Conservation (phyloP, 495 filamentous ascomycete genomes). For the Penicillium maclennaniae region DNA sequence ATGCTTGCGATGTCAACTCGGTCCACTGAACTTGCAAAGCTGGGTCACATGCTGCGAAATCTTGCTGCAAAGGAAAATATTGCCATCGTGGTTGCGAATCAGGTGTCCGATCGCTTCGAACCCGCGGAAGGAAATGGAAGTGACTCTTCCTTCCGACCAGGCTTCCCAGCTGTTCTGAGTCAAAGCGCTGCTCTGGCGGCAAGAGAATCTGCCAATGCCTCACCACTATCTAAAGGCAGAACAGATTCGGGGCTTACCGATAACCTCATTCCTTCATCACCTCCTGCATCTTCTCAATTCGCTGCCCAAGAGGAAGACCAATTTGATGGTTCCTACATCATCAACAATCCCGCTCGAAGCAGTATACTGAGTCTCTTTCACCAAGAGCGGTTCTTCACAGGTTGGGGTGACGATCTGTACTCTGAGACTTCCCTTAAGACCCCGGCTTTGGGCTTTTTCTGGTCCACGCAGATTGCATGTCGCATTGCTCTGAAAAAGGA, state of each 20-base stretch:
- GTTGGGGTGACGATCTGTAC: slow-evolving; percentile 67
- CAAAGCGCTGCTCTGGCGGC: slow-evolving; percentile 8
- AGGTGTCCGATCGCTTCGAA: slow-evolving; percentile 87
- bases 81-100: slow-evolving; percentile 89
- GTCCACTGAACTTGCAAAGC: slow-evolving; percentile 63
- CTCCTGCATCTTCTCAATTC: slow-evolving; percentile 29
- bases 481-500: slow-evolving; percentile 76
- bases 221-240: slow-evolving; percentile 20
- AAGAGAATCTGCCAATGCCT: slow-evolving; percentile 17
- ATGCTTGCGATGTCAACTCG: slow-evolving; percentile 43
- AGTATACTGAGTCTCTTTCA: slow-evolving; percentile 69
- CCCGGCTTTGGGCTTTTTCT: slow-evolving; percentile 80
- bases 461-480: slow-evolving; percentile 81
- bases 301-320: slow-evolving; percentile 34
- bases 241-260: slow-evolving; percentile 6
- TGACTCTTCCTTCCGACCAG: slow-evolving; percentile 4
- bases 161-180: slow-evolving; percentile 15
- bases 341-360: slow-evolving; percentile 36
- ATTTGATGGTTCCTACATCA: slow-evolving; percentile 39
- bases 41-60: slow-evolving; percentile 72
- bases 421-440: slow-evolving; percentile 58
- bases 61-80: slow-evolving; percentile 68
- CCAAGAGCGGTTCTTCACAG: slow-evolving; percentile 90
- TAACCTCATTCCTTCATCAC: slow-evolving; percentile 24
- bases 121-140: slow-evolving; percentile 10